Evolutionary conservation across 306 rosid species (phyloP), one percentile per base, ranked within the genome.

Genomic region (Pueraria montana): DNA sequence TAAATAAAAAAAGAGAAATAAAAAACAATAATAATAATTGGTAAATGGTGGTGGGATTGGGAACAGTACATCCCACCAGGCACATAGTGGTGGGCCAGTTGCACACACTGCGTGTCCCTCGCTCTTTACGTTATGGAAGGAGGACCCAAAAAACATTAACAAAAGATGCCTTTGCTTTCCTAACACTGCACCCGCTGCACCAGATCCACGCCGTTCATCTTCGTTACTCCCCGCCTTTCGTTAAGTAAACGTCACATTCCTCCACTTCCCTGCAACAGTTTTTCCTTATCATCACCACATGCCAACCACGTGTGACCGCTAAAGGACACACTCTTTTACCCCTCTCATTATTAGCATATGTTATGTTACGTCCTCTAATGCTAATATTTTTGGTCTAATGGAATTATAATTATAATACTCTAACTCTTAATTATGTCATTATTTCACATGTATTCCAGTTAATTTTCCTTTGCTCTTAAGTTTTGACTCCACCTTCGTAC

Each of bases 91-190:
- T 77, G 84, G 87, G 84, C 70, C 87, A 36, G 38, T 6, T 65
- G 65, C 56, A 40, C 86, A 66, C 91, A 76, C 84, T 71, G 86
- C 80, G 80, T 88, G 91, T 85, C 85, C 72, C 80, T 52, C 80
- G 79, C 87, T 55, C 78, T 70, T 69, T 52, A 52, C 77, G 45
- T 69, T 63, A 34, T 70, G 68, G 65, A 67, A 76, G 24, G 64
- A 82, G 78, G 84, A 71, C 78, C 70, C 62, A n/a, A 27, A 69
- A 63, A 56, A 20, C 10, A 18, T 56, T 56, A 18, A 56, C 34
- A 27, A 62, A 62, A 40, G 85, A 82, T 85, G 79, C 76, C 76
- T 38, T 74, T 76, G 16, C 49, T 46, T 76, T 62, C 68, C 68
- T 62, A 59, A 62, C 70, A 12, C 70, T 63, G 42, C 42, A 62